phyloP scores from a whole-genome alignment of 768 basidiomycete genomes.

The Lanmaoa pseudosensibilis region DNA sequence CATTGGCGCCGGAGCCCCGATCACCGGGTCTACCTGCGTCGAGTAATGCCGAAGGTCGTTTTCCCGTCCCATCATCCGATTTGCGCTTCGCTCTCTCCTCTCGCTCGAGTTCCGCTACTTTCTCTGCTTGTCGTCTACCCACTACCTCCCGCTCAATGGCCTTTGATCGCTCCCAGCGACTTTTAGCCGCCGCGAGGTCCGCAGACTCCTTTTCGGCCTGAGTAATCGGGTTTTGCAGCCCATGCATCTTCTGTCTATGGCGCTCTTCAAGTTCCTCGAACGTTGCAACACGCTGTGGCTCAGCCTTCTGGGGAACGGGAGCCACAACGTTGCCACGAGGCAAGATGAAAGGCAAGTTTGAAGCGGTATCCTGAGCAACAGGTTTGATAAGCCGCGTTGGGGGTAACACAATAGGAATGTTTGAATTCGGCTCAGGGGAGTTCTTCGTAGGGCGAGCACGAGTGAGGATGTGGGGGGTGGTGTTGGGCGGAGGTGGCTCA shows the following conservation, averaged over 20 bases:
- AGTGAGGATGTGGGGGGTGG: constrained; percentile 23
- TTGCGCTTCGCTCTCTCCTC: constrained; percentile 51
- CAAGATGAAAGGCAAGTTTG: constrained; percentile 44
- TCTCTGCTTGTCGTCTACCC: constrained; percentile 69
- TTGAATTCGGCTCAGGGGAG: constrained; percentile 24
- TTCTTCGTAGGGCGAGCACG: constrained; percentile 22
- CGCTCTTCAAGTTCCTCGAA: constrained; percentile 87
- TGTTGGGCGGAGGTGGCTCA: constrained; percentile 22
- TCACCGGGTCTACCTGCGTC: constrained; percentile 36
- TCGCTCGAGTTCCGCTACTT: constrained; percentile 46
- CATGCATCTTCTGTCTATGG: constrained; percentile 80
- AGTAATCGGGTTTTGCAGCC: constrained; percentile 83
- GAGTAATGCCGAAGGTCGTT: constrained; percentile 32
- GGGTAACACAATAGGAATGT: constrained; percentile 34
- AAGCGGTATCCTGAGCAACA: constrained; percentile 28
- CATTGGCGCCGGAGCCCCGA: constrained; percentile 36
- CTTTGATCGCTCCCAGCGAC: constrained; percentile 81
- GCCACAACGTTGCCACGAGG: constrained; percentile 45
- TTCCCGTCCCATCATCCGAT: constrained; percentile 42
- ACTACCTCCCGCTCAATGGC: constrained; percentile 74
- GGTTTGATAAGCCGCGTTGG: constrained; percentile 35
- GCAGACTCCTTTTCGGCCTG: constrained; percentile 76
- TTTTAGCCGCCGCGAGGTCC: constrained; percentile 69
- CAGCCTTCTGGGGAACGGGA: constrained; percentile 49
- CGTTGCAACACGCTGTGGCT: constrained; percentile 60